Evolutionary conservation across 1,284 basidiomycete genomes (phyloP), one percentile per base, ranked within the genome.

Genomic region (Trametes versicolor): DNA sequence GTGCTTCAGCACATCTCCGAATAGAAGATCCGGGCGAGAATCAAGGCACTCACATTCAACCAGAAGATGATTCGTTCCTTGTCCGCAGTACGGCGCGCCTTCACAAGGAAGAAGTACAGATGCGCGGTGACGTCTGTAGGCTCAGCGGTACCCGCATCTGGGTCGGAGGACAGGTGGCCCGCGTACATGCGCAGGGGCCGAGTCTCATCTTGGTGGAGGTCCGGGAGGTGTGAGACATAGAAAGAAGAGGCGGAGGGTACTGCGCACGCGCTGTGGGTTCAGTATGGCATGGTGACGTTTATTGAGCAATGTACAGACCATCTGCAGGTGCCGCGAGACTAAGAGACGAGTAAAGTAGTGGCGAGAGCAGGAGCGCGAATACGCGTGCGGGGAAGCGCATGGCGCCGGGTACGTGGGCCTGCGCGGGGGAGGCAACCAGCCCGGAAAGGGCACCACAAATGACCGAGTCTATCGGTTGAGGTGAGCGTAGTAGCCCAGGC

Each of bases 41-140:
- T 17, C 8, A 5, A 21, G 12, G 39, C 25, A 79, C 90, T 74
- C 73, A 94, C 94, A 78, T 99, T 99, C 76, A 98, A 95, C 97
- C 97, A 99, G 74, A 99, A 94, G 73, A 99, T 87, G 15, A 98
- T 80, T 36, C 97, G 85, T 74, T 96, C 91, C 77, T 87, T 94
- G 73, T 97, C 96, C 13, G 96, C 95, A 10, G 85, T 85, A 67
- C 95, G 86, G 53, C 96, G 85, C 34, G 96, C 96, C 77, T 96
- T 94, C 39, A 96, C 84, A 79, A 99, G 86, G 65, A 98, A 88
- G 76, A 99, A 99, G 82, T 92, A 97, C 19, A 96, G 78, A 75
- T 97, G 94, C 0, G 94, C 84, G 36, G 89, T 89, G 53, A 93
- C 82, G 65, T 89, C 86, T 27, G 82, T 87, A 17, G 78, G 72